These are phyloP conservation scores for Exophiala aquamarina DNA, from an alignment of 2,329 filamentous ascomycete species.

Conservation along the genomic window DNA sequence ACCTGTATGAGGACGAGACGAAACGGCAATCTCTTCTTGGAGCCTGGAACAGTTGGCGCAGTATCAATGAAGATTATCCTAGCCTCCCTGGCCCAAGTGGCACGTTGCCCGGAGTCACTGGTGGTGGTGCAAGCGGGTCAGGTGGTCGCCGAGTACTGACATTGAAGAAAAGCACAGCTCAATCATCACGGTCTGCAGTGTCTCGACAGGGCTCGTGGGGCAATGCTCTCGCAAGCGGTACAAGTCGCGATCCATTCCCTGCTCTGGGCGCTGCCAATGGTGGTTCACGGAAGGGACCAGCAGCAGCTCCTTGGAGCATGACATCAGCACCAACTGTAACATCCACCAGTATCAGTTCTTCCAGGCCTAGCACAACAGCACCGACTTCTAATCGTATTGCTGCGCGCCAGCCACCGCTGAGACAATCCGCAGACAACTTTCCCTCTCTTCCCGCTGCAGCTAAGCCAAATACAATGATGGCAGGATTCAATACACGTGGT, in stretches of 20 bases:
- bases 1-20: slow-evolving; percentile 80
- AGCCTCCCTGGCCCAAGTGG: slow-evolving; percentile 75
- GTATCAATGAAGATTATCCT: slow-evolving; percentile 94
- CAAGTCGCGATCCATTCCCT: slow-evolving; percentile 47
- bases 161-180: slow-evolving; percentile 67
- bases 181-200: slow-evolving; percentile 63
- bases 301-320: slow-evolving; percentile 14
- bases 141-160: slow-evolving; percentile 64
- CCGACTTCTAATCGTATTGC: slow-evolving; percentile 26
- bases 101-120: slow-evolving; percentile 58
- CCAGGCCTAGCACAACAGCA: slow-evolving; percentile 19
- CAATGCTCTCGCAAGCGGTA: slow-evolving; percentile 39
- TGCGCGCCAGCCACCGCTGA: slow-evolving; percentile 23
- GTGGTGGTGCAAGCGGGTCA: slow-evolving; percentile 58
- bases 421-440: slow-evolving; percentile 62
- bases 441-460: slow-evolving; percentile 78
- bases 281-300: slow-evolving; percentile 28
- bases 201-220: slow-evolving; percentile 60
- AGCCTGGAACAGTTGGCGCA: slow-evolving; percentile 93
- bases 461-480: slow-evolving; percentile 59
- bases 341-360: slow-evolving; percentile 27
- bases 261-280: slow-evolving; percentile 37
- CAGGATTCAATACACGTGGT: slow-evolving; percentile 45
- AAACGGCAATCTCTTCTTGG: slow-evolving; percentile 74
- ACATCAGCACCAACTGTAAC: slow-evolving; percentile 25